Base-by-base conservation (phyloP, 768 basidiomycete genomes). In the Russula vinacea region DNA sequence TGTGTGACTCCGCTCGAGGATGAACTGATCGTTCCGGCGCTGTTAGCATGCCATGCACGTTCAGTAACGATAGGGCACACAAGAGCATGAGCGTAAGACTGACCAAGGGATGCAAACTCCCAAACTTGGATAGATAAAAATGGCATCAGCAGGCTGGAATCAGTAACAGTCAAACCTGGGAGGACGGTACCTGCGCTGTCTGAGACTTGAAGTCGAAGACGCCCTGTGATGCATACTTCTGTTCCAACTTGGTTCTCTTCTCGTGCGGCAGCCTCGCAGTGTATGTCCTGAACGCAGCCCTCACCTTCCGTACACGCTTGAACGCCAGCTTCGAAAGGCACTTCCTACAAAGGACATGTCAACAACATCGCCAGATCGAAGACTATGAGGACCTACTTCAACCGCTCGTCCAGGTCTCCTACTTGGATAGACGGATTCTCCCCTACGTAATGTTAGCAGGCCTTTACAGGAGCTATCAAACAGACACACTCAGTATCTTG, bases 31-130 rank as follows among this genome's bases (percentile, higher is more conserved):
- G 19, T 54, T 9, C 16, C n/a, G 35, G 35, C 56, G 24, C 62
- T 64, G n/a, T 58, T 5, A 10, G 16, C 5, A 53, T n/a, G 24
- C 35, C 5, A 53, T n/a, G 24, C 35, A 17, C 24, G 37, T 8
- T 47, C 22, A 29, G 53, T n/a, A 24, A 55, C 29, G 19, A 9
- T 47, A 47, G 16, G 35, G 5, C 17, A 9, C 13, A 24, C 1
- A 22, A 40, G 39, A 42, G 2, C 5, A 29, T 5, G 9, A 8
- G 8, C 3, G 4, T 5, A 29, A 7, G 16, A 58, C 62, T 54
- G 16, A 64, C 62, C 51, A 64, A 53, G 9, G 50, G 51, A 11
- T 47, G 24, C 26, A 63, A 13, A 22, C 62, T 58, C n/a, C 62
- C 62, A 19, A 58, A 45, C 62, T 47, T 58, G 17, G 17, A 44